Conservation (phyloP, 1,284 basidiomycete species). For the Pterulicium gracile region DNA sequence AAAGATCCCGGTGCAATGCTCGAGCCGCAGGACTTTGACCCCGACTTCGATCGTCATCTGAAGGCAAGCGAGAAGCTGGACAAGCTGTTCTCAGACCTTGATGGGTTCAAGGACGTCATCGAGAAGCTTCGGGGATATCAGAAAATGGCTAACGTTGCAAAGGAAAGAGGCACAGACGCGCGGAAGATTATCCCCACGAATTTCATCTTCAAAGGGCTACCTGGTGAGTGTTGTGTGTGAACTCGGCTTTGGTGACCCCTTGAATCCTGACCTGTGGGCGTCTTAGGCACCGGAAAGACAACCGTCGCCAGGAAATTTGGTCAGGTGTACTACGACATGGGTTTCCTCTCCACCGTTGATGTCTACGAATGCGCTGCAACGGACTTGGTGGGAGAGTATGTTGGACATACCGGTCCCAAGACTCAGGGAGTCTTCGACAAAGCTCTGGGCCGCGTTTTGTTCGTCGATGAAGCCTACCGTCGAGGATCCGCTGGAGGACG, state of each 20-base stretch:
- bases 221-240: slow-evolving; percentile 27
- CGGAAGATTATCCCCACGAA: slow-evolving; percentile 47
- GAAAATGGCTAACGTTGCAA: slow-evolving; percentile 32
- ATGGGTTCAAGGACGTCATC: slow-evolving; percentile 47
- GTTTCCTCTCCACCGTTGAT: slow-evolving; percentile 38
- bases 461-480: slow-evolving; percentile 25
- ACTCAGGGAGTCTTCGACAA: slow-evolving; percentile 19
- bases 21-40: slow-evolving; percentile 52
- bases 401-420: slow-evolving; percentile 25
- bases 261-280: slow-evolving; percentile 1
- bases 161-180: slow-evolving; percentile 29
- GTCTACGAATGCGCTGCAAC: slow-evolving; percentile 55
- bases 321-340: slow-evolving; percentile 58
- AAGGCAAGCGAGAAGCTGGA: slow-evolving; percentile 39
- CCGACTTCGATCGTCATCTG: slow-evolving; percentile 35
- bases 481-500: slow-evolving; percentile 14
- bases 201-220: slow-evolving; percentile 64
- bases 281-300: slow-evolving; percentile 36
- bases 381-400: slow-evolving; percentile 20
- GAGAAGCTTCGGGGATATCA: slow-evolving; percentile 39
- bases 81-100: slow-evolving; percentile 48
- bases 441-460: slow-evolving; percentile 22
- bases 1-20: slow-evolving; percentile 22
- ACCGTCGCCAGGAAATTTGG: slow-evolving; percentile 41
- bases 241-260: background rate